Conservation (phyloP, 129 eudicot species). For the Lonicera japonica region DNA sequence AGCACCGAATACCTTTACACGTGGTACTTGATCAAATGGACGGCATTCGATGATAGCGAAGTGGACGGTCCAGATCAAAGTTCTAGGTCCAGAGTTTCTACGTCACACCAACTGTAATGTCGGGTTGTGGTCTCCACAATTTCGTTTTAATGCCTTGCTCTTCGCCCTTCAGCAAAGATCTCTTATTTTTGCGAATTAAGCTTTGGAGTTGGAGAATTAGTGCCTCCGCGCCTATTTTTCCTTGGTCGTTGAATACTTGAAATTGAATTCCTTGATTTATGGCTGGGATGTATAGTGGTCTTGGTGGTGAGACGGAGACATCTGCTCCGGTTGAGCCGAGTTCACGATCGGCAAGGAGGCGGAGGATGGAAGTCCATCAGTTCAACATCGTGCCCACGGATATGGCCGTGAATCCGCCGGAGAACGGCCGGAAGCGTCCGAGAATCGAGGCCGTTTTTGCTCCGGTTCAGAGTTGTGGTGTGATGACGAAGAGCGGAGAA, state of each 20-base stretch:
- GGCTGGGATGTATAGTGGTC: conserved; percentile 88
- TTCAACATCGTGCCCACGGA: conserved; percentile 52
- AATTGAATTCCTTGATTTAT: conserved; percentile 13
- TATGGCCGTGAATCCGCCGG: conserved; percentile 27
- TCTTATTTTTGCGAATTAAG: too few species aligned
- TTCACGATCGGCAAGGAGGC: conserved; percentile 40
- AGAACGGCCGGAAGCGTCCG: conserved; percentile 28
- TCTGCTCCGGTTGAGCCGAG: conserved; percentile 52
- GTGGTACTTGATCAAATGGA: conserved; percentile 26
- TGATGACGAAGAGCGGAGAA: background rate
- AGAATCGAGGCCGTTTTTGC: conserved; percentile 7
- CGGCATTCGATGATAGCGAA: background rate
- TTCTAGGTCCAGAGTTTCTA: conserved; percentile 29
- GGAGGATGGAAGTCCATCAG: conserved; percentile 71
- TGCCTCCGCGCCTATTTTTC: too few species aligned
- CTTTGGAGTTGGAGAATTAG: too few species aligned
- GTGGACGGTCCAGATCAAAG: conserved; percentile 43
- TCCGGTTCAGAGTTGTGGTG: background rate
- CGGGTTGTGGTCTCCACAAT: conserved; percentile 49
- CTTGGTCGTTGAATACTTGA: background rate
- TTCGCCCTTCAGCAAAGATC: background rate
- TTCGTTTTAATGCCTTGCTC: background rate
- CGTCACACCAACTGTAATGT: conserved; percentile 66
- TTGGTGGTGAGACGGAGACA: conserved; percentile 66
- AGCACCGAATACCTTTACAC: conserved; percentile 25